phyloP scores from a whole-genome alignment of 768 basidiomycete species.

The Boletus vermiculosoides region DNA sequence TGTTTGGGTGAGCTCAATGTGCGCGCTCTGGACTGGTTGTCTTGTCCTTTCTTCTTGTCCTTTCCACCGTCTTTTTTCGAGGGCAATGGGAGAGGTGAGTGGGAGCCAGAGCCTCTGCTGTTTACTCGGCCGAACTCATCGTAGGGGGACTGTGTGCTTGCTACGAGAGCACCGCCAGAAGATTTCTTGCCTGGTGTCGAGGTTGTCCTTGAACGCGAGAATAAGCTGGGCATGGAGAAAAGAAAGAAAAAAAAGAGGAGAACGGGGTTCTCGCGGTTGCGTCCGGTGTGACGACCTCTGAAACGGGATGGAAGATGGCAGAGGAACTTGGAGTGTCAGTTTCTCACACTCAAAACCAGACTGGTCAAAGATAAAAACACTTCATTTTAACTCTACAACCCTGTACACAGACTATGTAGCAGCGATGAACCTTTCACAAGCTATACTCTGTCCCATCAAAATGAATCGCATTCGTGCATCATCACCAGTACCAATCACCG shows the following conservation, averaged over 20 bases:
- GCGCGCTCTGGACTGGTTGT: slow-evolving; percentile 38
- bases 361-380: not conserved
- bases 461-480: not conserved
- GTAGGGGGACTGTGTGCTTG: slow-evolving; percentile 25
- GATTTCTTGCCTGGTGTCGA: slow-evolving; percentile 52
- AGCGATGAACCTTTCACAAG: too few species aligned
- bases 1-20: slow-evolving; percentile 41
- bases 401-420: too few species aligned
- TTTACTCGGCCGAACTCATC: slow-evolving; percentile 70
- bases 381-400: too few species aligned
- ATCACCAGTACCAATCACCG: not conserved
- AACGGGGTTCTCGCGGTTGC: slow-evolving; percentile 5
- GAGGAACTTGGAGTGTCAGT: slow-evolving; percentile 7
- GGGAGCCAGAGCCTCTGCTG: slow-evolving; percentile 42
- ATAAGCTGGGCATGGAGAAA: slow-evolving; percentile 66
- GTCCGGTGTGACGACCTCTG: slow-evolving; percentile 21
- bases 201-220: slow-evolving; percentile 65
- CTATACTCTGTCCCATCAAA: not conserved
- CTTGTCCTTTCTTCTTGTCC: slow-evolving; percentile 43
- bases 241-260: not conserved
- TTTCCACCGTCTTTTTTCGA: slow-evolving; percentile 51
- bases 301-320: slow-evolving; percentile 3
- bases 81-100: slow-evolving; percentile 12
- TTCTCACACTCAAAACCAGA: slow-evolving; percentile 24
- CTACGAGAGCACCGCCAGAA: slow-evolving; percentile 6